Evolutionary conservation across 2,329 filamentous ascomycete species (phyloP), one percentile per base, ranked within the genome.

Genomic region (Hymenoscyphus infarciens): DNA sequence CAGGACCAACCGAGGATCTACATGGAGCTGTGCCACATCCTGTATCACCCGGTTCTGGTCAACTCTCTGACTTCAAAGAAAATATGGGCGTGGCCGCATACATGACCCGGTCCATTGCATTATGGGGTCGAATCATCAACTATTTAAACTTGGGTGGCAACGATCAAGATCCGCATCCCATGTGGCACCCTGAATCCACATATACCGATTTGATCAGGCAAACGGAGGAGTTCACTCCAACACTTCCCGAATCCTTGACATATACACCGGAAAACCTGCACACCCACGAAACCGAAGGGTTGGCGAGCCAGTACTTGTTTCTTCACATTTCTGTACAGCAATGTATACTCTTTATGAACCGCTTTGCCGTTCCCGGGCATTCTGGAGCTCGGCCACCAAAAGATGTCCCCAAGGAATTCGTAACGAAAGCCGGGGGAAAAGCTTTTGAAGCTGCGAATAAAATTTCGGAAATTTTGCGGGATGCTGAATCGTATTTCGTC

Each of bases 1-100:
- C 91, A 1, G 93, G 90, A 0, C 85, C 89, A 15, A 97, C 95
- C 0, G 92, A 98, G 74, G 88, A 89, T 62, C 80, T 98, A 8
- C 84, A 89, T 67, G 92, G 93, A 1, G 81, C 84, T 25, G 81
- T 90, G 1, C 83, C 84, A 3, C 86, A 88, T 64, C 82, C 85
- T 0, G 81, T 86, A 7, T 79, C 84, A 0, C 80, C 82, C 2
- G 84, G 88, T 54, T 83, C 85, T n/a, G 87, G 84, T 2, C 85
- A 89, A 65, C 74, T 87, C 19, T 82, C 82, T 27, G 83, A 91
- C 67, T 82, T 89, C 1, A 87, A 83, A 70, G 87, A 90, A 7
- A 97, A 97, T 72, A 96, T 98, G 92, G 95, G 94, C 2, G 92
- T 96, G 4, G 90, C 92, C 1, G 92, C 94, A 11, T 97, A 96